These are phyloP conservation scores for Fusarium temperatum DNA, from an alignment of 2,329 filamentous ascomycete genomes.

Conservation along the genomic window DNA sequence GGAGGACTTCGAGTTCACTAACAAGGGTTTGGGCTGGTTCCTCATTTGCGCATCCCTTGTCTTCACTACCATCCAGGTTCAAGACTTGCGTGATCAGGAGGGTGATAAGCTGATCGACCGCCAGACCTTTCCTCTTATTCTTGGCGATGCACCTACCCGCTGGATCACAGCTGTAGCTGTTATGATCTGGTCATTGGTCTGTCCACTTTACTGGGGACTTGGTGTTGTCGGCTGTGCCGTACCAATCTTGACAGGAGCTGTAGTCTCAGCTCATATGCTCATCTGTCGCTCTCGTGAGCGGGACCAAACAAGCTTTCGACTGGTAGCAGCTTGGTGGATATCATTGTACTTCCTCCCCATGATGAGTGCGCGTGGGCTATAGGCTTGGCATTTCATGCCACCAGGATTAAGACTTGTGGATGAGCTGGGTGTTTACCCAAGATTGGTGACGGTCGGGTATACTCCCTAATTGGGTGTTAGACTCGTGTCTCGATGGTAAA, in stretches of 20 bases:
- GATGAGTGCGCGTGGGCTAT: conserved; percentile 14
- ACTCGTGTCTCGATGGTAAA: too few relatives aligned
- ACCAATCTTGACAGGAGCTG: neutral
- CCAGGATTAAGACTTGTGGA: neutral
- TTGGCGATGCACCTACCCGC: conserved; percentile 35
- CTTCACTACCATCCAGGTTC: conserved; percentile 40
- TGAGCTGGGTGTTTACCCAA: too few relatives aligned
- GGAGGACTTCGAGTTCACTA: conserved; percentile 17
- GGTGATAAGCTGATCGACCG: conserved; percentile 37
- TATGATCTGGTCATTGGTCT: conserved; percentile 29
- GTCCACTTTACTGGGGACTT: conserved; percentile 30
- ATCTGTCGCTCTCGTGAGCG: conserved; percentile 3
- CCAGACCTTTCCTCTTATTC: conserved; percentile 34
- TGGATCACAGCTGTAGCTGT: conserved; percentile 27
- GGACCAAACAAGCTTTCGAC: conserved; percentile 25
- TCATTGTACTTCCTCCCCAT: conserved; percentile 29
- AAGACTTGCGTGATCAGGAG: conserved; percentile 39
- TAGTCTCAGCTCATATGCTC: conserved; percentile 28
- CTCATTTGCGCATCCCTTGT: conserved; percentile 31
- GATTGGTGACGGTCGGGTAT: fast-evolving
- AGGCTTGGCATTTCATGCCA: neutral
- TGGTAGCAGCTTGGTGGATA: conserved; percentile 34
- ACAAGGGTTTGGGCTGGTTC: conserved; percentile 31
- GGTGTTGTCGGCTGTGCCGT: neutral
- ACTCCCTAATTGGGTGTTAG: fast-evolving